Percentiles rank a stretch among this genome's conserved stretches.
Evolutionary conservation across 345 rosid species (phyloP).

Genomic region (Draba incana): DNA sequence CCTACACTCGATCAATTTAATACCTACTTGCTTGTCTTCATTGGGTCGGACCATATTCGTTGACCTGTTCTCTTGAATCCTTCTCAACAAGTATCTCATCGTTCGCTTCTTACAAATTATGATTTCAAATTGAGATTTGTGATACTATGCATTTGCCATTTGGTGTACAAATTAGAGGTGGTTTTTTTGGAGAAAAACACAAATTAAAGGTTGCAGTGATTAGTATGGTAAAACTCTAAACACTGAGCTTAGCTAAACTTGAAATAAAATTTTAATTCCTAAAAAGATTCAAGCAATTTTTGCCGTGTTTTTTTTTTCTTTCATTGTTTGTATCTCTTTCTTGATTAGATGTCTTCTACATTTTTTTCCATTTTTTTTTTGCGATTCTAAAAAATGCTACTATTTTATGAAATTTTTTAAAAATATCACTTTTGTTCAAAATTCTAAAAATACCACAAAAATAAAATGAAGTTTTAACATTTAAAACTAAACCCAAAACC

Average conservation of each 20-base stretch:
- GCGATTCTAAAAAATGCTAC: no score
- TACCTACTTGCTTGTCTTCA: slow-evolving; percentile 36
- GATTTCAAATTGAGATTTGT: slow-evolving; percentile 7
- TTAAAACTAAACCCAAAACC: no score
- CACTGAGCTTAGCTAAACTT: neutral
- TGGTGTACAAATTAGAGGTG: neutral
- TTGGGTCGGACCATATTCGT: slow-evolving; percentile 29
- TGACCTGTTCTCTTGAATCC: slow-evolving; percentile 26
- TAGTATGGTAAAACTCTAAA: neutral
- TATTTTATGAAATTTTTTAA: no score
- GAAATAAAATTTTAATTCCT: neutral
- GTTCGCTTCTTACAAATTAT: neutral
- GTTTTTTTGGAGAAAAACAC: no score
- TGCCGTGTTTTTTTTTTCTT: no score
- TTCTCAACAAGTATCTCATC: slow-evolving; percentile 24
- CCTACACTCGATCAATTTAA: slow-evolving; percentile 38
- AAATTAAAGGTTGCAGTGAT: neutral
- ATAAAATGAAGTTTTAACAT: no score
- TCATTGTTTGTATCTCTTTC: no score
- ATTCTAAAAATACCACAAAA: no score
- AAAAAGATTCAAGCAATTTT: neutral
- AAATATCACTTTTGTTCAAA: no score
- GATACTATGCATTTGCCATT: slow-evolving; percentile 6
- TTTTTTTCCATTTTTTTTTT: no score
- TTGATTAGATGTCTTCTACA: no score